Base-by-base conservation (phyloP, 805 yeast species). In the Saccharomycopsis guyanensis region DNA sequence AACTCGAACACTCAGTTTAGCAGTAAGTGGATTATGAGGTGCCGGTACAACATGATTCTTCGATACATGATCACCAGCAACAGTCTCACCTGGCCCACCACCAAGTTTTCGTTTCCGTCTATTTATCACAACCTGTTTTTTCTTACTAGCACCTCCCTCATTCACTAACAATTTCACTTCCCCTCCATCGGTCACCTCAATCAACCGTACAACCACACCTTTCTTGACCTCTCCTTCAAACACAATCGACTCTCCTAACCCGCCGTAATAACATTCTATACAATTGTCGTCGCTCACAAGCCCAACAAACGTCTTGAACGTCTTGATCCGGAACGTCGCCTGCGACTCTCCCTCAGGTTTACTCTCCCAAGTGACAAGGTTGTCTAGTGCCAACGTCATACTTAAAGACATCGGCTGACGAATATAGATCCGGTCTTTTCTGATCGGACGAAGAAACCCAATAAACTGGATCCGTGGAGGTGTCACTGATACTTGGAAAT, bases 321-420 rank as follows among this genome's bases (percentile, higher is more conserved):
- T 50, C 37, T 44, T 46, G 1, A 50, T 38, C 18, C 53, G 29
- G 29, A 47, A 44, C 6, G 52, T 50, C 8, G 48, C 46, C 19
- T 34, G 42, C 8, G 41, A 35, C 2, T 40, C 40, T 18, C 36
- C 45, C 15, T 24, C 37, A 15, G 33, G 25, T 25, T 12, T 27
- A 31, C 19, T 47, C 45, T 23, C 38, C 34, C 13, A 6, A 23
- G 15, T 43, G 16, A 12, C 20, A 5, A 22, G 13, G 35, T 49
- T 49, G 12, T 49, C 47, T 27, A 49, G 20, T 2, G 31, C 31
- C 15, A 50, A 18, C n/a, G 53, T 36, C n/a, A 50, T 41, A 19
- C 45, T 38, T 15, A 50, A 43, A 2, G 53, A 47, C 51, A 47
- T 44, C 7, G 53, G 53, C 42, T 50, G 53, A 13, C 51, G 25